Evolutionary conservation across 441 rosid genomes (phyloP), one percentile per base, ranked within the genome.

Genomic region (Gossypium gossypioides): DNA sequence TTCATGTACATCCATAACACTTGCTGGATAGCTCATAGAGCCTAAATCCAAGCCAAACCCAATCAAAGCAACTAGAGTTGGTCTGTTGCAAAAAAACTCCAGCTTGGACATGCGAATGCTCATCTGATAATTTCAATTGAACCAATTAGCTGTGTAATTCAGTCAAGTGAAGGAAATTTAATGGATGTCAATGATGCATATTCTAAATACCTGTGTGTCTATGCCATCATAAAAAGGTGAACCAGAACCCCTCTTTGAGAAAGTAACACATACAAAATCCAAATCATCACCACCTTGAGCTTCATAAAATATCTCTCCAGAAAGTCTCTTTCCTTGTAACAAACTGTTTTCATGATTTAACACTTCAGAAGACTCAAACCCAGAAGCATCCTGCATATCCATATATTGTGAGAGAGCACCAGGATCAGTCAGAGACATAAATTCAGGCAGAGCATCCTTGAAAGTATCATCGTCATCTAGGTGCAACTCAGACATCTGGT

Each of bases 21-120:
- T 78, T 73, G 72, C 81, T 48, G 72, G 74, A 74, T 77, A 77
- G 72, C 79, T 72, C 74, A 71, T 84, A 62, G 86, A 42, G 72
- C 95, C 83, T 78, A 91, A 81, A 79, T 89, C 98, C 70, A 89
- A 75, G 75, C 98, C 98, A 84, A 93, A 89, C 79, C 87, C 93
- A 80, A 96, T 93, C 76, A 96, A 82, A 75, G 98, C 95, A 85
- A 96, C 97, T 71, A 96, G 80, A 72, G 99, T 90, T 58, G 94
- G 98, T 76, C 99, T 86, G 90, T 87, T 91, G 86, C 91, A 96
- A 81, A 90, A 96, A 84, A 96, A 90, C 79, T 90, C 96, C 78
- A 96, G 84, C 79, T 87, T 89, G 84, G 98, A 93, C 99, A 96
- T 89, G 83, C 92, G 86, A 79, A 96, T 83, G 60, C 92, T 86